These are phyloP conservation scores for Sanguinoderma infundibulare DNA, from an alignment of 1,284 basidiomycete genomes.

Conservation along the genomic window DNA sequence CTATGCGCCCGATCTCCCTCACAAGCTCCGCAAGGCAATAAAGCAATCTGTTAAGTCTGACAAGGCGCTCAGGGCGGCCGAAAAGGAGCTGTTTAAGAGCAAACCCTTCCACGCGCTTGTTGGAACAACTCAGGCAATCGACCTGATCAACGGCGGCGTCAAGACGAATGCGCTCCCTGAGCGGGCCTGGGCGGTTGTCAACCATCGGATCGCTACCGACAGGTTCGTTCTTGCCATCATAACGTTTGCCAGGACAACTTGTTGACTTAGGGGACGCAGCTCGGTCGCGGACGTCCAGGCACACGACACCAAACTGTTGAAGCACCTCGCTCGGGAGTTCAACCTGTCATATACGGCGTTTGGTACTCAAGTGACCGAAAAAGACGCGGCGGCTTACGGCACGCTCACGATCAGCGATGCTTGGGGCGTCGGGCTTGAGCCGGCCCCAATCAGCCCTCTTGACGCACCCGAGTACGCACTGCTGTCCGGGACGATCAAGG, in stretches of 20 bases:
- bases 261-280: slow-evolving; percentile 39
- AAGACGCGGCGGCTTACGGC: slow-evolving; percentile 36
- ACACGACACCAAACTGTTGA: slow-evolving; percentile 46
- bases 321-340: slow-evolving; percentile 45
- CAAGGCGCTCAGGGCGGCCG: slow-evolving; percentile 45
- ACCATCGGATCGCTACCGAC: slow-evolving; percentile 54
- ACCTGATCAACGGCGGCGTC: slow-evolving; percentile 62
- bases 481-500: slow-evolving; percentile 54
- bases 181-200: slow-evolving; percentile 54
- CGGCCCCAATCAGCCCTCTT: slow-evolving; percentile 59
- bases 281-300: slow-evolving; percentile 47
- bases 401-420: slow-evolving; percentile 47
- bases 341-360: slow-evolving; percentile 54
- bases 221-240: slow-evolving; percentile 33
- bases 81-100: slow-evolving; percentile 42
- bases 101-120: slow-evolving; percentile 39
- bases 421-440: slow-evolving; percentile 51
- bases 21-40: slow-evolving; percentile 42
- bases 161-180: slow-evolving; percentile 68
- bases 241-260: slow-evolving; percentile 15
- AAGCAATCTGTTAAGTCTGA: slow-evolving; percentile 43
- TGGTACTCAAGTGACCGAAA: slow-evolving; percentile 36
- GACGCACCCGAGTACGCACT: slow-evolving; percentile 51
- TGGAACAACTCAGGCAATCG: slow-evolving; percentile 65
- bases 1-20: slow-evolving; percentile 48